phyloP scores from a whole-genome alignment of 2,329 filamentous ascomycete genomes.

The Claviceps monticola region DNA sequence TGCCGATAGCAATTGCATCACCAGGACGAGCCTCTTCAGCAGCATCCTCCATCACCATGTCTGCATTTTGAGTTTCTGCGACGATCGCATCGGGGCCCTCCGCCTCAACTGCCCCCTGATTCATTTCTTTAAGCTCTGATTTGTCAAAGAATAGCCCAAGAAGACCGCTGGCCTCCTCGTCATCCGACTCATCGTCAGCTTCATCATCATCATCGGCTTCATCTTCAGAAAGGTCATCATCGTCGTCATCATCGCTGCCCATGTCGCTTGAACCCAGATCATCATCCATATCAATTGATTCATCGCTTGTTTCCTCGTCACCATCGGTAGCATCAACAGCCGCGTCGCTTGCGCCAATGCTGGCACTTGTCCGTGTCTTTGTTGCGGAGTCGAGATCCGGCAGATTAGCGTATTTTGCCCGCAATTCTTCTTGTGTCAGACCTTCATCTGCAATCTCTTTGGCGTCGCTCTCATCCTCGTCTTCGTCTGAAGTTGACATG shows the following conservation, averaged over 20 bases:
- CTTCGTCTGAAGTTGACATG: conserved; percentile 51
- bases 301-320: conserved; percentile 41
- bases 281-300: conserved; percentile 56
- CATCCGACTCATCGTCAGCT: conserved; percentile 29
- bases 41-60: conserved; percentile 7
- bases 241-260: conserved; percentile 22
- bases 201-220: conserved; percentile 32
- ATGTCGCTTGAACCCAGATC: conserved; percentile 47
- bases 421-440: conserved; percentile 55
- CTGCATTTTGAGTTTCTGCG: conserved; percentile 12
- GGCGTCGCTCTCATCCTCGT: conserved; percentile 44
- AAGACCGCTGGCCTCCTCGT: conserved; percentile 29
- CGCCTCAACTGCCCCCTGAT: conserved; percentile 22
- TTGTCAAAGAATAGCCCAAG: conserved; percentile 46
- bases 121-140: conserved; percentile 40
- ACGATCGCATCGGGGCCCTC: conserved; percentile 1
- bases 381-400: conserved; percentile 27
- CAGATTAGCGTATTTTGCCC: conserved; percentile 53
- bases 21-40: not conserved
- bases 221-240: conserved; percentile 21
- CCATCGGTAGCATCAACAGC: conserved; percentile 16
- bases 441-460: conserved; percentile 44
- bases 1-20: not conserved
- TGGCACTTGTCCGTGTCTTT: conserved; percentile 12
- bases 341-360: conserved; percentile 11